Conservation (phyloP, 805 yeast species). For the Starmerella tilneyi region DNA sequence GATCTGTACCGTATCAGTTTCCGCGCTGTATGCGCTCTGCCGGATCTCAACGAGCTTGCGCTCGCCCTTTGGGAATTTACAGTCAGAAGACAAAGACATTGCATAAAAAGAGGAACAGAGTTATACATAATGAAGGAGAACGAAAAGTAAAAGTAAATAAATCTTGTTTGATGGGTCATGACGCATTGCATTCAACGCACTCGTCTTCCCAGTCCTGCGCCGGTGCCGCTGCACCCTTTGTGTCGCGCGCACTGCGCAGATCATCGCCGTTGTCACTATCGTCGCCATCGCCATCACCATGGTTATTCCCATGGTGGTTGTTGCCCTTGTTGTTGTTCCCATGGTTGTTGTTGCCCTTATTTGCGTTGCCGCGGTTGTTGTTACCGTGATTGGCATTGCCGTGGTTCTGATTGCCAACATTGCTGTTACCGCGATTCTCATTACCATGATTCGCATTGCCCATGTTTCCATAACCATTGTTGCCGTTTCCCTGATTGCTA, state of each 20-base stretch:
- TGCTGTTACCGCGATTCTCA: background rate
- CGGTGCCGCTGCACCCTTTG: background rate
- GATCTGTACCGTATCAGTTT: no score
- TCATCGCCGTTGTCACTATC: no score
- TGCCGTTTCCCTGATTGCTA: background rate
- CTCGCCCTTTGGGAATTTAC: no score
- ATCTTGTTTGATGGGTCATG: background rate
- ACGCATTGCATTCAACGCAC: slow-evolving; percentile 1
- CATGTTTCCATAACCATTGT: no score
- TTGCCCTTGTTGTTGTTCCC: no score
- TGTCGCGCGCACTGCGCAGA: no score
- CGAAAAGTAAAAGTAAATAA: background rate
- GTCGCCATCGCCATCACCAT: no score
- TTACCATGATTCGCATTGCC: no score
- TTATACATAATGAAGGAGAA: background rate
- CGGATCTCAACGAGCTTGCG: no score
- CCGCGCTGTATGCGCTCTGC: background rate
- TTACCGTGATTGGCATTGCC: background rate
- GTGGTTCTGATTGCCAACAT: background rate
- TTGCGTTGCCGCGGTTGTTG: no score
- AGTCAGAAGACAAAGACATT: background rate
- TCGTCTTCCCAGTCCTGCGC: background rate
- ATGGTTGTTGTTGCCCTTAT: no score
- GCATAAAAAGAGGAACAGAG: background rate
- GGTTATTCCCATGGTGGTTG: no score